Conservation (phyloP, 2,329 filamentous ascomycete genomes). For the Pseudopithomyces maydicus region DNA sequence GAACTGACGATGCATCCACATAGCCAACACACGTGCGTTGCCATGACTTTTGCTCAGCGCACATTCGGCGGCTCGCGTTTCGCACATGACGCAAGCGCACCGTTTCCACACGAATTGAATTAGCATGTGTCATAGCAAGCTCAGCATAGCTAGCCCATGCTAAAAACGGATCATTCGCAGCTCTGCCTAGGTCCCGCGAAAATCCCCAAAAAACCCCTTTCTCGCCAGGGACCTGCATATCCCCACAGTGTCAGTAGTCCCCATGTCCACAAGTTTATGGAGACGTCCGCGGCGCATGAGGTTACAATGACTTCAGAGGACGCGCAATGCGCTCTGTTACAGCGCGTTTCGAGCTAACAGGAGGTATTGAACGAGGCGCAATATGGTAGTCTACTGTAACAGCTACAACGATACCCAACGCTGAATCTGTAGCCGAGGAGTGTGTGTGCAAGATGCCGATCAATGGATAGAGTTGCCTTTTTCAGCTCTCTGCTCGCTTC, state of each 20-base stretch:
- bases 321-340: neutral
- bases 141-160: neutral
- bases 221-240: conserved; percentile 1
- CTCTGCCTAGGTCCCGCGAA: neutral
- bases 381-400: neutral
- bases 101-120: neutral
- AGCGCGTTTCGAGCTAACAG: neutral
- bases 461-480: too few species aligned
- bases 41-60: neutral
- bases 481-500: neutral
- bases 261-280: neutral
- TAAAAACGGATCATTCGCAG: neutral
- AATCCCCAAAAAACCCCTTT: neutral
- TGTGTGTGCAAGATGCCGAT: too few species aligned
- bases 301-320: neutral
- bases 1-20: neutral
- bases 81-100: conserved; percentile 1
- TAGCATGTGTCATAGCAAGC: conserved; percentile 1
- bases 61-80: neutral
- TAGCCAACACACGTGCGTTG: neutral
- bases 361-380: neutral
- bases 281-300: neutral
- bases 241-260: neutral
- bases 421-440: too few species aligned
- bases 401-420: too few species aligned